These are phyloP conservation scores for Phytophthora europaea DNA, from an alignment of 352 stramenopile genomes.

Conservation along the genomic window DNA sequence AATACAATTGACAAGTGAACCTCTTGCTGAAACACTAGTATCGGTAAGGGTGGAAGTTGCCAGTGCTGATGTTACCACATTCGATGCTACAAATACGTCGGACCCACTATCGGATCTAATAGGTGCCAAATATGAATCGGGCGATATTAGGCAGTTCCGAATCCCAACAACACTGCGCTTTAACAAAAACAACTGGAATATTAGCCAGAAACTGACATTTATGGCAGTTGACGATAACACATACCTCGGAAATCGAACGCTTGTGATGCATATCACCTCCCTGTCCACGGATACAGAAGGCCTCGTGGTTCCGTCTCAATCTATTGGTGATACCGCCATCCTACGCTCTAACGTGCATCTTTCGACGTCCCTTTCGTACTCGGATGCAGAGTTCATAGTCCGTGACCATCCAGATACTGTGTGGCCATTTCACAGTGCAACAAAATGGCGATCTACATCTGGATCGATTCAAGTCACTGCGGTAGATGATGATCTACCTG, in stretches of 20 bases:
- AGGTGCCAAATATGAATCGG: constrained; percentile 58
- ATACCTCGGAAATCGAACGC: constrained; percentile 60
- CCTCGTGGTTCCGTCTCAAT: constrained; percentile 46
- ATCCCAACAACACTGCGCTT: constrained; percentile 63
- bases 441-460: constrained; percentile 45
- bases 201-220: constrained; percentile 60
- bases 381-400: constrained; percentile 53
- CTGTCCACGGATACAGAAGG: constrained; percentile 39
- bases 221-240: constrained; percentile 72
- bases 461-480: constrained; percentile 48
- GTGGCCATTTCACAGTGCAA: constrained; percentile 55
- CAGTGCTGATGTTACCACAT: constrained; percentile 46
- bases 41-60: constrained; percentile 38
- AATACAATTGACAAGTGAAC: constrained; percentile 68
- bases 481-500: constrained; percentile 76
- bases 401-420: constrained; percentile 21
- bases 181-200: constrained; percentile 66
- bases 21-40: constrained; percentile 55
- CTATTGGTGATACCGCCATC: constrained; percentile 30
- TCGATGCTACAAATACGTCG: constrained; percentile 50
- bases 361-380: constrained; percentile 46
- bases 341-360: constrained; percentile 33
- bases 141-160: constrained; percentile 38
- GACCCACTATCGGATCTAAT: constrained; percentile 31
- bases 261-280: constrained; percentile 44